Evolutionary conservation across 805 yeast species (phyloP).

Genomic region (Jamesozyma hellenica): DNA sequence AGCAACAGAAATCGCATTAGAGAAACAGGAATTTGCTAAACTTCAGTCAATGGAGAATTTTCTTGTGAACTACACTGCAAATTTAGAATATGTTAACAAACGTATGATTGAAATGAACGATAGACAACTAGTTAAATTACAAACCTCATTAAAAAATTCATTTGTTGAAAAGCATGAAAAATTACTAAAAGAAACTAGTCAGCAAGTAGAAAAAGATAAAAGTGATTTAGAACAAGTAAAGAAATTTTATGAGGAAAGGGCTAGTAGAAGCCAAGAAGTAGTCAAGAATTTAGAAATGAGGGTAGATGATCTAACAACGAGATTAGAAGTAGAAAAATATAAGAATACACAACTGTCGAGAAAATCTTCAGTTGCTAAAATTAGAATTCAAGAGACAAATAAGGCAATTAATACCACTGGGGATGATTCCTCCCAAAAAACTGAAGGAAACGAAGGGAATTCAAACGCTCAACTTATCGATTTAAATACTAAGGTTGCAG

Average conservation of each 20-base stretch:
- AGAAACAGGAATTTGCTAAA: constrained; percentile 49
- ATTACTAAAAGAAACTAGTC: constrained; percentile 13
- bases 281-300: constrained; percentile 18
- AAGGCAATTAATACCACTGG: no score
- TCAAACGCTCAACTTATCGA: no score
- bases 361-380: not conserved
- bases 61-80: constrained; percentile 38
- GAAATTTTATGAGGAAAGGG: constrained; percentile 6
- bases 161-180: constrained; percentile 21
- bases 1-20: constrained; percentile 45
- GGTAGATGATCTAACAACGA: constrained; percentile 26
- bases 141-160: constrained; percentile 21
- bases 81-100: constrained; percentile 24
- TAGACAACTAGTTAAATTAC: constrained; percentile 20
- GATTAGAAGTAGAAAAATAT: constrained; percentile 27
- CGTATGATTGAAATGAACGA: constrained; percentile 27
- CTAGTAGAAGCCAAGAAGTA: constrained; percentile 9
- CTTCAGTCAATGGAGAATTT: constrained; percentile 46
- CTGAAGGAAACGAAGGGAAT: no score
- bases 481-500: no score
- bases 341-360: constrained; percentile 13
- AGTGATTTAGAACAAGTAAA: constrained; percentile 11
- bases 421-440: no score
- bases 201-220: constrained; percentile 13
- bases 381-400: not conserved